Conservation (phyloP, 2,329 filamentous ascomycete species). For the Alternaria burnsii region DNA sequence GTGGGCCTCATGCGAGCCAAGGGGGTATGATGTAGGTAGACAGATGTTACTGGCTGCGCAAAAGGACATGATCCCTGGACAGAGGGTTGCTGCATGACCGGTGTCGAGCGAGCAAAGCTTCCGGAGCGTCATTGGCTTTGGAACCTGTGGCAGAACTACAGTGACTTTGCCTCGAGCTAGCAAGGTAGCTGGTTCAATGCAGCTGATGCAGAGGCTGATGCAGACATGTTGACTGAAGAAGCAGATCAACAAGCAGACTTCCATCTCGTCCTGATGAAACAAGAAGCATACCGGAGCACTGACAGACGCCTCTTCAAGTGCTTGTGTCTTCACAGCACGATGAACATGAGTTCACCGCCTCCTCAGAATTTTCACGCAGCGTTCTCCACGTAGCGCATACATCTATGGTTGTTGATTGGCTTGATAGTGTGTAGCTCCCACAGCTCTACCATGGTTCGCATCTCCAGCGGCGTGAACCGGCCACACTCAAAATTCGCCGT, state of each 20-base stretch:
- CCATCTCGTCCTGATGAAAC: neutral
- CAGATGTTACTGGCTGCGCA: slow-evolving; percentile 36
- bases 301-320: neutral
- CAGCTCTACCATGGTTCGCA: slow-evolving; percentile 22
- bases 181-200: slow-evolving; percentile 2
- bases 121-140: slow-evolving; percentile 7
- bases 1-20: slow-evolving; percentile 32
- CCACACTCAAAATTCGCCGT: slow-evolving; percentile 6
- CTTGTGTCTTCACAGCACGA: neutral
- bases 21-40: slow-evolving; percentile 24
- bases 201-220: slow-evolving; percentile 5
- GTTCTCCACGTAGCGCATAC: slow-evolving; percentile 1
- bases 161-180: slow-evolving; percentile 6
- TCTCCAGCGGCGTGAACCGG: slow-evolving; percentile 10
- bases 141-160: neutral
- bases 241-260: neutral
- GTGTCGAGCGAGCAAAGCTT: slow-evolving; percentile 7
- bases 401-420: slow-evolving; percentile 1
- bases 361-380: slow-evolving; percentile 6
- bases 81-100: slow-evolving; percentile 25
- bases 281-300: slow-evolving; percentile 5
- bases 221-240: neutral
- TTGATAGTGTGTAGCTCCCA: slow-evolving; percentile 7
- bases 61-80: slow-evolving; percentile 19
- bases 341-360: slow-evolving; percentile 1